Evolutionary conservation across 2,329 filamentous ascomycete species (phyloP).

Genomic region (Plenodomus biglobosus): DNA sequence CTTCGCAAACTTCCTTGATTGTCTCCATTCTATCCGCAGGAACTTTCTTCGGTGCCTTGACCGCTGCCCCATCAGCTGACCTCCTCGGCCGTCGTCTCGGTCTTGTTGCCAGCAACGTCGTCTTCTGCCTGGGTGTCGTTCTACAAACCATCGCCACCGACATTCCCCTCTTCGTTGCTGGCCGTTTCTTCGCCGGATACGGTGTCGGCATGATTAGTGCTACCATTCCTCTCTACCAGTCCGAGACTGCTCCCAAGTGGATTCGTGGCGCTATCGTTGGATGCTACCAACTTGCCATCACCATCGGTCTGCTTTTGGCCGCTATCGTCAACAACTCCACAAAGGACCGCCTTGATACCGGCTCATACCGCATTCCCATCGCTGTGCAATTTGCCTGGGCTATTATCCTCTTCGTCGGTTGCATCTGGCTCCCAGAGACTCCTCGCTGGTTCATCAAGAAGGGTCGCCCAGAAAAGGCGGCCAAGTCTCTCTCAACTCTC

Average conservation of each 20-base stretch:
- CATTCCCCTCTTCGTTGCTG: conserved; percentile 44
- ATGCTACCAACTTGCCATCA: conserved; percentile 70
- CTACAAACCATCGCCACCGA: conserved; percentile 42
- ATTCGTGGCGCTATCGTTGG: conserved; percentile 71
- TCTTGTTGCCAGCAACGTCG: conserved; percentile 41
- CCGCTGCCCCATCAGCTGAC: conserved; percentile 69
- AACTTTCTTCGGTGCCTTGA: conserved; percentile 72
- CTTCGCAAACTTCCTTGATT: conserved; percentile 67
- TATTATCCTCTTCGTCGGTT: conserved; percentile 63
- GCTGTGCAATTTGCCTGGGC: conserved; percentile 75
- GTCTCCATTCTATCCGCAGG: conserved; percentile 83
- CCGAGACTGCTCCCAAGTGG: conserved; percentile 72
- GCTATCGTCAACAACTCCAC: conserved; percentile 68
- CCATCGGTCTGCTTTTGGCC: conserved; percentile 69
- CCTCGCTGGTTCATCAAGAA: conserved; percentile 70
- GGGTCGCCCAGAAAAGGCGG: conserved; percentile 63
- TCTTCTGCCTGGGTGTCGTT: conserved; percentile 47
- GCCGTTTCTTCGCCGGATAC: conserved; percentile 47
- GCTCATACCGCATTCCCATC: conserved; percentile 75
- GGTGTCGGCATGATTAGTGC: conserved; percentile 47
- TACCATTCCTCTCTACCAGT: conserved; percentile 67
- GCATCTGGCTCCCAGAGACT: conserved; percentile 71
- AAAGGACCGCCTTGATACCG: conserved; percentile 56
- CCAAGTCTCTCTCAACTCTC: conserved; percentile 62
- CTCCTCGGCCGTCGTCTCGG: conserved; percentile 69